Evolutionary conservation across 305 asterid genomes (phyloP).

Genomic region (Rubia occidens): DNA sequence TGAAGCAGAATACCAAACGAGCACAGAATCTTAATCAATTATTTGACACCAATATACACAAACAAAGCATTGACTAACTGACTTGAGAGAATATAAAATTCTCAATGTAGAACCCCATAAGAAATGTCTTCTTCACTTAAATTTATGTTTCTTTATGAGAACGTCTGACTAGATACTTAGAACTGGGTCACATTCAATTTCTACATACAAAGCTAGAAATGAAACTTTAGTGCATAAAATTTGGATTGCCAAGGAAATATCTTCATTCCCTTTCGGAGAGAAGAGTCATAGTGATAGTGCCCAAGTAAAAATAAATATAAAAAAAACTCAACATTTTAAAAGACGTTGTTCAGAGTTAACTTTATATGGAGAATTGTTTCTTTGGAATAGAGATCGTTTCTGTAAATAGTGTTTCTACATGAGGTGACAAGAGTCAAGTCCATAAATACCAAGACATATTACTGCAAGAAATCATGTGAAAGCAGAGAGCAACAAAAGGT

Average conservation of each 20-base stretch:
- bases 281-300: not conserved
- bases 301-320: too few species aligned
- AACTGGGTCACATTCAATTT: not conserved
- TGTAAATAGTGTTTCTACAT: not conserved
- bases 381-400: not conserved
- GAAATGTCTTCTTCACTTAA: not conserved
- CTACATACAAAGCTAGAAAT: not conserved
- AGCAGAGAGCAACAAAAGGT: not conserved
- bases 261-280: not conserved
- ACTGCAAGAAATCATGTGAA: not conserved
- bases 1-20: conserved; percentile 21
- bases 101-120: not conserved
- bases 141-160: not conserved
- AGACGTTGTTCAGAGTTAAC: not conserved
- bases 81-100: not conserved
- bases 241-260: not conserved
- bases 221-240: not conserved
- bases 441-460: too few species aligned
- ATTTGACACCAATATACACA: not conserved
- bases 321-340: not conserved
- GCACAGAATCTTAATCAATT: not conserved
- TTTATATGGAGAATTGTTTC: not conserved
- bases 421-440: too few species aligned
- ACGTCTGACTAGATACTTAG: not conserved
- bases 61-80: not conserved